Base-by-base conservation (phyloP, 805 yeast genomes). In the Saccharomyces eubayanus region DNA sequence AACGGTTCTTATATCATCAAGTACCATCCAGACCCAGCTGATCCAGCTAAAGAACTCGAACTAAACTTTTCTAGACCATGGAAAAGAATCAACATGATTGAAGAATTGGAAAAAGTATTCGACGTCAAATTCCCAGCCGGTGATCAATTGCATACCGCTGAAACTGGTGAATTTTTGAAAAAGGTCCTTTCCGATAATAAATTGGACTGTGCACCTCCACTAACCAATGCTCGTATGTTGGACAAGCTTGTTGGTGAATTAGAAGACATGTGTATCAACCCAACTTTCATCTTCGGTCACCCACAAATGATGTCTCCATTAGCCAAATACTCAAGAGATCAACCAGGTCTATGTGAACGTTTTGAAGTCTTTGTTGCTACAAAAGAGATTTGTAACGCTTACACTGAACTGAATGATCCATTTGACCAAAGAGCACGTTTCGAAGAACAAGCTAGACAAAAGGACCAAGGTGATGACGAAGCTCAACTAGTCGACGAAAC, bases 281-380 rank as follows among this genome's bases (percentile, higher is more conserved):
- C 99, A 65, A 94, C 98, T 48, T 92, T 92, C 74, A 88, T 92
- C 73, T 91, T 89, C 68, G 99, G 99, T 65, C 99, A 92, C 74
- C 99, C 99, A 56, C 97, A 92, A 78, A 89, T 92, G 95, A 92
- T 92, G 99, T 92, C 98, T 55, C 99, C 99, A 62, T 81, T 92
- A 74, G 99, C 99, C 70, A 92, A 92, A 79, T 89, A 88, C 77
- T 88, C 92, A 72, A 85, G 99, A 76, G 80, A 84, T 57, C 79
- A 81, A 59, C 96, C 96, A 57, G 99, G 99, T 66, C 78, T 92
- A 70, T 90, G 97, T 81, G 99, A 92, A 77, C 84, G 99, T 75
- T 92, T 92, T 72, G 99, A 92, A 78, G 97, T 94, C 55, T 92
- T 92, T 68, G 98, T 94, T 62, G 98, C 96, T 54, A 94, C 98